Evolutionary conservation across 768 basidiomycete genomes (phyloP).

Genomic region (Phallus indusiatus): DNA sequence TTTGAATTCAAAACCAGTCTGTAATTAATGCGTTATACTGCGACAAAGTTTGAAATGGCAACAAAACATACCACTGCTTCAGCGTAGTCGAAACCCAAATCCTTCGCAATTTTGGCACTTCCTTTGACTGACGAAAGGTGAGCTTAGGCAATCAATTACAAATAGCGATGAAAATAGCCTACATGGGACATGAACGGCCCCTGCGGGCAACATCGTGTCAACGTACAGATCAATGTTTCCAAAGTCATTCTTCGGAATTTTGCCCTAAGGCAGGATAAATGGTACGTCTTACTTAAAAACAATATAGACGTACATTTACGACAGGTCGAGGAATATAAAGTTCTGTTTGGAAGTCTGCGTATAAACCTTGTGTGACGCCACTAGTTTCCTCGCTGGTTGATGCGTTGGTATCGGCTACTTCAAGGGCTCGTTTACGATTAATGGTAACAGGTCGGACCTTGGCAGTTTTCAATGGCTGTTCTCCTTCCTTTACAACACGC

Average conservation of each 20-base stretch:
- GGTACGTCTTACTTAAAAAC: not conserved
- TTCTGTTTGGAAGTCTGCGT: constrained; percentile 78
- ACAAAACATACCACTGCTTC: constrained; percentile 80
- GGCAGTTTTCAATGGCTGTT: constrained; percentile 83
- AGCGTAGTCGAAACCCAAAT: constrained; percentile 81
- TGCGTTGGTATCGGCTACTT: constrained; percentile 28
- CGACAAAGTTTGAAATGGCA: not conserved
- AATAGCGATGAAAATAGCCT: constrained; percentile 25
- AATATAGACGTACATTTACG: constrained; percentile 52
- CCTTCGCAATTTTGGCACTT: constrained; percentile 78
- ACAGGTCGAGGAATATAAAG: constrained; percentile 71
- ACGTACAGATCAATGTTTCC: constrained; percentile 97
- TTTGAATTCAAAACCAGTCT: constrained; percentile 97
- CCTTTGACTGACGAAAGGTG: constrained; percentile 54
- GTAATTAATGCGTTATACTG: constrained; percentile 4
- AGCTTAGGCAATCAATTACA: constrained; percentile 11
- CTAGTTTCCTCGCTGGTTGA: constrained; percentile 21
- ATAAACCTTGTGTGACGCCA: constrained; percentile 76
- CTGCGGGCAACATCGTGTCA: constrained; percentile 86
- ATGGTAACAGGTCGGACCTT: constrained; percentile 81
- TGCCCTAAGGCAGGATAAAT: constrained; percentile 47
- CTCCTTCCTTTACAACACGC: constrained; percentile 55
- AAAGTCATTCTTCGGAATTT: constrained; percentile 89
- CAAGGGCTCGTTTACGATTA: constrained; percentile 62
- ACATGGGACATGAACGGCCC: constrained; percentile 89